A percentile compares a stretch with the other conserved stretches of the same genome.
These are phyloP conservation scores for Pseudomicrostroma phylloplanum DNA, from an alignment of 1,284 basidiomycete species.

Conservation along the genomic window DNA sequence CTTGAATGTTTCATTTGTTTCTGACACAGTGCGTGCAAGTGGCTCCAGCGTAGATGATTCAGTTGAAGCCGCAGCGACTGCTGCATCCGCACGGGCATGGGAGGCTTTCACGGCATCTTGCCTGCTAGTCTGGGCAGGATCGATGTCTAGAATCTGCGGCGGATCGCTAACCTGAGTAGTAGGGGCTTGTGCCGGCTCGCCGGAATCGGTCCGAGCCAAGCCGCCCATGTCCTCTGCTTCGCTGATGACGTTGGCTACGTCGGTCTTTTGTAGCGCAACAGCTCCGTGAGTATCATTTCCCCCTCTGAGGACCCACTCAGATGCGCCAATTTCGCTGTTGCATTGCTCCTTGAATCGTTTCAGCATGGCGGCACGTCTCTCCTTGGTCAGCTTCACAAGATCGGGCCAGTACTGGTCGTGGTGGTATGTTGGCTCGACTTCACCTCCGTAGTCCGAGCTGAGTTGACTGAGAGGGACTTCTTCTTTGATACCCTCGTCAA, in stretches of 20 bases:
- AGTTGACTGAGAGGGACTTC: slow-evolving; percentile 39
- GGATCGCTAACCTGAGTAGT: slow-evolving; percentile 2
- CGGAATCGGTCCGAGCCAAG: slow-evolving; percentile 5
- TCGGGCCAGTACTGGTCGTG: slow-evolving; percentile 70
- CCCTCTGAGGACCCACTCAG: slow-evolving; percentile 51
- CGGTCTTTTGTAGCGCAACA: slow-evolving; percentile 7
- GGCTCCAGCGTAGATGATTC: neutral
- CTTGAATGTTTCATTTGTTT: neutral
- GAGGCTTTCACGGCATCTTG: neutral
- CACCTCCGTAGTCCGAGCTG: slow-evolving; percentile 35
- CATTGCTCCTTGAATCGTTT: slow-evolving; percentile 55
- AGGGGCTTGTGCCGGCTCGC: neutral
- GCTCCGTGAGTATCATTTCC: slow-evolving; percentile 24
- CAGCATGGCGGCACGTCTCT: slow-evolving; percentile 57
- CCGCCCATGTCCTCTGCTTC: neutral
- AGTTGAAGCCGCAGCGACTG: neutral
- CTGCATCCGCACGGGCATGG: neutral
- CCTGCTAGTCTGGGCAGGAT: neutral
- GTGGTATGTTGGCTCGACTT: slow-evolving; percentile 56
- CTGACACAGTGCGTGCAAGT: neutral
- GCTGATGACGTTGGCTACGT: neutral
- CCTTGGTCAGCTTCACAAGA: slow-evolving; percentile 59
- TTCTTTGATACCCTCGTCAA: slow-evolving; percentile 40
- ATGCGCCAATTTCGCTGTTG: slow-evolving; percentile 41
- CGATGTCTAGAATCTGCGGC: neutral